A percentile compares a stretch with the other conserved stretches of the same genome.
These are phyloP conservation scores for Withania somnifera DNA, from an alignment of 305 asterid species.

Conservation along the genomic window DNA sequence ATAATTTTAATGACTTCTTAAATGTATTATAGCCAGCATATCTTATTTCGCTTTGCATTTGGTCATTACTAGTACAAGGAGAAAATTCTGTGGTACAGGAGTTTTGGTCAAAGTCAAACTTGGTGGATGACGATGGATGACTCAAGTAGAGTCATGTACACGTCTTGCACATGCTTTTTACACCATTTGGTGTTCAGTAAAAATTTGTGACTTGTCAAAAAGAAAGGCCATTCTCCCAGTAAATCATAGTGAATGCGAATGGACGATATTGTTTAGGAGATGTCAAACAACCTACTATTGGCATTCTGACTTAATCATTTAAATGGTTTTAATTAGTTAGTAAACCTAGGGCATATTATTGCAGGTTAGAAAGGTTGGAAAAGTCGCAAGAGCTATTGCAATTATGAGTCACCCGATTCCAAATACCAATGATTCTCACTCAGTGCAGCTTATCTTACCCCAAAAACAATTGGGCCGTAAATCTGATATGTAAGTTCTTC, in stretches of 20 bases:
- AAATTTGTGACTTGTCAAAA: neutral
- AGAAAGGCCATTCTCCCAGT: neutral
- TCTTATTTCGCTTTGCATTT: neutral
- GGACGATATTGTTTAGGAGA: neutral
- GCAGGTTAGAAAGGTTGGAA: conserved; percentile 6
- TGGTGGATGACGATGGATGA: neutral
- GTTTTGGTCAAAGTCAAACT: neutral
- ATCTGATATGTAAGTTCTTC: conserved; percentile 3
- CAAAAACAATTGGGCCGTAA: conserved; percentile 4
- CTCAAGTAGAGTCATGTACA: neutral
- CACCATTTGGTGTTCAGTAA: neutral
- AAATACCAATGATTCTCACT: conserved; percentile 75
- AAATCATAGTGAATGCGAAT: neutral
- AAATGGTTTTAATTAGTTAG: neutral
- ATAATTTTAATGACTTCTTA: neutral
- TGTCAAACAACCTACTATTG: neutral
- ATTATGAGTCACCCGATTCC: conserved; percentile 97
- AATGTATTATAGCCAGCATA: neutral
- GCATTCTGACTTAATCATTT: neutral
- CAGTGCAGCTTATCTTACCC: conserved; percentile 49
- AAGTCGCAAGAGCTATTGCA: conserved; percentile 6
- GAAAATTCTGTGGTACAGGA: neutral
- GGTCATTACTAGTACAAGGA: neutral
- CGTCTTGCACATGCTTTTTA: neutral
- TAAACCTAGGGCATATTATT: neutral